phyloP scores from a whole-genome alignment of 2,329 filamentous ascomycete species.

The Trichoderma oligosporum region DNA sequence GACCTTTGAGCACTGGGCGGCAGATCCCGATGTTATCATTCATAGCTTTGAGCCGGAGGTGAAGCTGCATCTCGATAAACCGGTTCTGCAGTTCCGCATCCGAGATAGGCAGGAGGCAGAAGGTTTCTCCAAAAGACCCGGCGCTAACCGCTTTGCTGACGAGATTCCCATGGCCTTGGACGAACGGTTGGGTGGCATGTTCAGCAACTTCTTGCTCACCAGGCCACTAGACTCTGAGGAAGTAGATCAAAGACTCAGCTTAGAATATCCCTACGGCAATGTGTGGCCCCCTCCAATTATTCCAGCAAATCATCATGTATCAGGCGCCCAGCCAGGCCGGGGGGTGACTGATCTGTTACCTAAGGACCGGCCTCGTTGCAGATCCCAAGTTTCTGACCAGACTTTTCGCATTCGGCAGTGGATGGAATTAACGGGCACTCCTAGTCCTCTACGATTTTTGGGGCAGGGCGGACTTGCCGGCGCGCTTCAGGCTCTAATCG shows the following conservation, averaged over 20 bases:
- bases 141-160: constrained; percentile 41
- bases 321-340: constrained; percentile 31
- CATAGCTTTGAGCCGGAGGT: constrained; percentile 69
- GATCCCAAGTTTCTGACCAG: constrained; percentile 61
- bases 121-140: constrained; percentile 24
- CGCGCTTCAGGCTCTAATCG: constrained; percentile 22
- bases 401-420: constrained; percentile 73
- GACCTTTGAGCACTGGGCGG: constrained; percentile 60
- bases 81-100: constrained; percentile 57
- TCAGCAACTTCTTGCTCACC: constrained; percentile 66
- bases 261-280: constrained; percentile 44
- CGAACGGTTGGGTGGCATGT: constrained; percentile 47
- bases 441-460: constrained; percentile 28
- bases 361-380: constrained; percentile 42
- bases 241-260: constrained; percentile 30
- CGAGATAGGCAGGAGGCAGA: constrained; percentile 25
- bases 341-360: constrained; percentile 27
- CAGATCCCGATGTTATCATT: constrained; percentile 63
- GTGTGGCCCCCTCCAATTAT: constrained; percentile 75
- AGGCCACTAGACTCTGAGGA: constrained; percentile 42
- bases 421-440: constrained; percentile 59
- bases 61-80: constrained; percentile 69
- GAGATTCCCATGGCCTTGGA: constrained; percentile 53
- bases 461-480: constrained; percentile 28
- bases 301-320: constrained; percentile 56